phyloP scores from a whole-genome alignment of 2,329 filamentous ascomycete species.

The Pseudocercospora macadamiae region DNA sequence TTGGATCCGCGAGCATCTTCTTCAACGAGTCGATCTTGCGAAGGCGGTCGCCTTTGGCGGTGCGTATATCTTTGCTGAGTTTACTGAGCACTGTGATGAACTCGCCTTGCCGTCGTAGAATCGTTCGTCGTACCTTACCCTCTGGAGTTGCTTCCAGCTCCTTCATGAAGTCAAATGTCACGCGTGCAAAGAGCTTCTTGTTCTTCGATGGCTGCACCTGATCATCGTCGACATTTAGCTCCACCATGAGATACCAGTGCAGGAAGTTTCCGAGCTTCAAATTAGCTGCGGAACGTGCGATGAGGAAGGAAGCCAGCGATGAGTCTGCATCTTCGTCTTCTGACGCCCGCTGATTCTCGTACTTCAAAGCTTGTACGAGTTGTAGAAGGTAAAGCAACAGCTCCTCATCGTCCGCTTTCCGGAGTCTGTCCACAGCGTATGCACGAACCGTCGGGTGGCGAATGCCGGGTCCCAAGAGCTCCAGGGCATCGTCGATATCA shows the following conservation, averaged over 20 bases:
- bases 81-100: constrained; percentile 84
- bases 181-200: constrained; percentile 84
- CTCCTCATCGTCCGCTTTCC: constrained; percentile 91
- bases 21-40: constrained; percentile 85
- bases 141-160: constrained; percentile 73
- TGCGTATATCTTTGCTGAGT: constrained; percentile 85
- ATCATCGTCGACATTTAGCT: constrained; percentile 71
- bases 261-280: constrained; percentile 92
- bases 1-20: constrained; percentile 80
- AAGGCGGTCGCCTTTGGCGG: constrained; percentile 74
- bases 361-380: constrained; percentile 93
- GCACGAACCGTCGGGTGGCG: constrained; percentile 85
- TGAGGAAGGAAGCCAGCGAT: constrained; percentile 85
- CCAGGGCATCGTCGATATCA: constrained; percentile 93
- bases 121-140: constrained; percentile 73
- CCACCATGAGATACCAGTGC: constrained; percentile 98
- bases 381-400: constrained; percentile 89
- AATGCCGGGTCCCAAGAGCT: constrained; percentile 89
- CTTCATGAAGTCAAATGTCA: constrained; percentile 95
- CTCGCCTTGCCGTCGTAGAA: constrained; percentile 83
- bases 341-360: constrained; percentile 64
- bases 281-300: constrained; percentile 83
- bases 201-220: constrained; percentile 68
- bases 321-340: constrained; percentile 66
- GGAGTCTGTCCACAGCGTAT: constrained; percentile 88